Percentiles rank a stretch among this genome's conserved stretches.
Evolutionary conservation across 208 protist species (phyloP).

Genomic region (Tritrichomonas musculus): DNA sequence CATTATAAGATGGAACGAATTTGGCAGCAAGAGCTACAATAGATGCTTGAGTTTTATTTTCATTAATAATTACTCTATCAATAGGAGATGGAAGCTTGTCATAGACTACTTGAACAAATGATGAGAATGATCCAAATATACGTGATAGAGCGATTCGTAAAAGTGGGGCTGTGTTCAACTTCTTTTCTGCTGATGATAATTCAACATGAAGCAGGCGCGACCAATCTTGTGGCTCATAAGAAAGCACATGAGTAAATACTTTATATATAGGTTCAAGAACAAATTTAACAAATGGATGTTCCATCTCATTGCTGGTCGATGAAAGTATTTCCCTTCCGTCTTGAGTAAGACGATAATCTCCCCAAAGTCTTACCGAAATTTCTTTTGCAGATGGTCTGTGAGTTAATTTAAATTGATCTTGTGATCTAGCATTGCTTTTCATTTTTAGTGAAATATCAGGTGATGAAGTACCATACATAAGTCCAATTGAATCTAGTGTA

Average conservation of each 20-base stretch:
- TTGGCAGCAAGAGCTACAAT: not conserved
- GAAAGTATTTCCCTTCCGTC: not conserved
- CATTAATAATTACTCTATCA: too few species aligned
- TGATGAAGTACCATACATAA: conserved; percentile 67
- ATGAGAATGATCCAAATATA: not conserved
- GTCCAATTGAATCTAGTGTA: conserved; percentile 76
- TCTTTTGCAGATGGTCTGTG: conserved; percentile 29
- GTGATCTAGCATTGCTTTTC: conserved; percentile 47
- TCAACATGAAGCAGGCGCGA: not conserved
- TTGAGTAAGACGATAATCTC: conserved; percentile 74
- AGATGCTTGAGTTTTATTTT: not conserved
- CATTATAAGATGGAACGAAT: not conserved
- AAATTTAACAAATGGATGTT: conserved; percentile 91
- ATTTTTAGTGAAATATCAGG: not conserved
- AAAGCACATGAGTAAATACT: conserved; percentile 28
- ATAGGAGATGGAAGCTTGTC: not conserved
- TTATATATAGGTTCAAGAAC: conserved; percentile 93
- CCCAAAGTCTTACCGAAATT: conserved; percentile 87
- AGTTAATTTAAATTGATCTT: not conserved
- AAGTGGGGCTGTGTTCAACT: not conserved
- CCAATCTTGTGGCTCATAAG: not conserved
- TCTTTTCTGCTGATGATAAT: not conserved
- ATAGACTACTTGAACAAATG: not conserved
- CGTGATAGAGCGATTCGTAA: not conserved
- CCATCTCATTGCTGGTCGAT: not conserved